Base-by-base conservation (phyloP, 306 rosid genomes). In the Abrus precatorius region DNA sequence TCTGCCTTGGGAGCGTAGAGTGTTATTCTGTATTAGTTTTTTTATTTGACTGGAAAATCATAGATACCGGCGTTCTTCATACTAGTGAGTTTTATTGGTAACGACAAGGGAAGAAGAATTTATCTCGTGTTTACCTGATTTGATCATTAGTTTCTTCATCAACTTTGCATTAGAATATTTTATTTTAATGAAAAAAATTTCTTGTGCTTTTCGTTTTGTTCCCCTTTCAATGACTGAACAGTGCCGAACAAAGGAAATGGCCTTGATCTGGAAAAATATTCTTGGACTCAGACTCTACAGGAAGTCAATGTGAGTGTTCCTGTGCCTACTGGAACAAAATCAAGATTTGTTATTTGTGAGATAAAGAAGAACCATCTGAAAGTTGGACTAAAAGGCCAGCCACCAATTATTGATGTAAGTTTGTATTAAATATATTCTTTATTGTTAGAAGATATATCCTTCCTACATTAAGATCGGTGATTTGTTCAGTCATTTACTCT, bases 311-410 rank as follows among this genome's bases (percentile, higher is more conserved):
- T 93, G 11, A 87, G 78, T 74, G 78, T 92, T 72, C 94, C 97
- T 0, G 93, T 96, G 52, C 97, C 99, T 27, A 49, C 75, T 63
- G 98, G 97, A 84, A 96, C 97, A 32, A 96, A 93, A 80, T 83
- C 97, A 52, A 85, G 91, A 81, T 83, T 79, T 81, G 89, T 96
- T 27, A 69, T 70, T n/a, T 89, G 94, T 74, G 97, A 92, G 84
- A 94, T 92, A 68, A 96, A 93, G 91, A 96, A 93, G 86, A 89
- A 87, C 69, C 94, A 74, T 85, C 81, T 96, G 3, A 96, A 89
- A 86, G 90, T 93, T 90, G 98, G 91, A 75, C 87, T 96, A 76
- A 96, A 89, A 88, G 99, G 97, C 43, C 97, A 96, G 79, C 93
- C 98, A 6, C 98, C 91, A 67, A 88, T 93, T 48, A 86, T 96